A percentile compares a stretch with the other conserved stretches of the same genome.
Conservation (phyloP, 2,329 filamentous ascomycete genomes). For the Ophioceras dolichostomum region DNA sequence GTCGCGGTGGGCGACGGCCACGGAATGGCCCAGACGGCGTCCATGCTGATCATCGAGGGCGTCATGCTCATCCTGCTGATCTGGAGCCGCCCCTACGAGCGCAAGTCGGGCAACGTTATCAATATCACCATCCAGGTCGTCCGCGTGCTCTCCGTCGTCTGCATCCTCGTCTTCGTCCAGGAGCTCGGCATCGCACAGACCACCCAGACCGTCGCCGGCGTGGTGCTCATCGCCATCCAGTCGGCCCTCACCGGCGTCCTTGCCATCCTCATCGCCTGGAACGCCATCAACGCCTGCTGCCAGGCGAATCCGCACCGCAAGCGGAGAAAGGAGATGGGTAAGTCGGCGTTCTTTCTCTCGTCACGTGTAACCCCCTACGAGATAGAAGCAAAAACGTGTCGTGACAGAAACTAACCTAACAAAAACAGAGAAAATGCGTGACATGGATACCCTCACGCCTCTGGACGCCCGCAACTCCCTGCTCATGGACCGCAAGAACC, state of each 20-base stretch:
- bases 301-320: constrained; percentile 84
- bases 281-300: constrained; percentile 71
- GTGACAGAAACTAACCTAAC: constrained; percentile 13
- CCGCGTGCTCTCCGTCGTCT: constrained; percentile 75
- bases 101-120: constrained; percentile 80
- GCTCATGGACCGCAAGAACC: constrained; percentile 47
- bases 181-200: constrained; percentile 82
- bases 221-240: constrained; percentile 90
- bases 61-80: constrained; percentile 68
- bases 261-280: constrained; percentile 79
- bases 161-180: constrained; percentile 87
- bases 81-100: constrained; percentile 78
- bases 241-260: constrained; percentile 70
- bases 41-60: constrained; percentile 70
- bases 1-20: constrained; percentile 79
- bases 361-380: too few relatives aligned
- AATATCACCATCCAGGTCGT: constrained; percentile 87
- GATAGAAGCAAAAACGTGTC: too few relatives aligned
- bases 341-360: too few relatives aligned
- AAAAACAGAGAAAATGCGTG: constrained; percentile 58
- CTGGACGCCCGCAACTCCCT: constrained; percentile 80
- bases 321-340: constrained; percentile 82
- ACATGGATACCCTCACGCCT: constrained; percentile 73
- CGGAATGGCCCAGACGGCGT: constrained; percentile 68
- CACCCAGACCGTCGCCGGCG: constrained; percentile 84